These are phyloP conservation scores for Entomortierella beljakovae DNA, from an alignment of 192 early-diverging fungal genomes.

Conservation along the genomic window DNA sequence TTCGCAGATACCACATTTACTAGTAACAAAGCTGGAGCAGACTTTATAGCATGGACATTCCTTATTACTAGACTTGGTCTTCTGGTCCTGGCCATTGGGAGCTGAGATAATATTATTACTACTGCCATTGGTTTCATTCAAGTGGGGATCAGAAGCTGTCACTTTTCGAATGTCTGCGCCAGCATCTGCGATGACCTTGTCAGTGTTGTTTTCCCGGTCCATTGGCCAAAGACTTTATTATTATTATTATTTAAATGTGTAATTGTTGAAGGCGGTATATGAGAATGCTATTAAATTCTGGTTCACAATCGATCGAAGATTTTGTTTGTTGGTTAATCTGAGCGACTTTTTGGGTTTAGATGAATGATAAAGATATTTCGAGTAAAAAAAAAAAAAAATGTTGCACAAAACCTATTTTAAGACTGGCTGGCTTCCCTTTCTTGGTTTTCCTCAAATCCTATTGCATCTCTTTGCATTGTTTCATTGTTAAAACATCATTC, in stretches of 20 bases:
- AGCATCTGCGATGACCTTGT: background rate
- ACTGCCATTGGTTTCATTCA: background rate
- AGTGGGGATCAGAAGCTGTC: no score
- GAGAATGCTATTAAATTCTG: no score
- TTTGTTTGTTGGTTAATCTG: background rate
- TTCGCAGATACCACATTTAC: conserved; percentile 46
- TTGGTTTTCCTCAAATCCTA: no score
- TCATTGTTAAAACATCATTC: no score
- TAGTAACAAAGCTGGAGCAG: conserved; percentile 1
- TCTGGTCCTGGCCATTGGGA: background rate
- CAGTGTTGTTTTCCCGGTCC: background rate
- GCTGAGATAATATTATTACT: background rate
- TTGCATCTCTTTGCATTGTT: no score
- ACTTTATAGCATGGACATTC: conserved; percentile 52
- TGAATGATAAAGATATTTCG: no score
- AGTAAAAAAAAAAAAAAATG: no score
- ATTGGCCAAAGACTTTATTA: background rate
- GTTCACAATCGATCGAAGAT: no score
- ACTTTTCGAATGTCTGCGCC: no score
- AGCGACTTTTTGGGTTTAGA: no score
- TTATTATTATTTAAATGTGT: background rate
- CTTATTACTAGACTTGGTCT: background rate
- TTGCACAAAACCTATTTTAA: no score
- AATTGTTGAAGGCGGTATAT: background rate
- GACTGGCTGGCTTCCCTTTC: no score